These are phyloP conservation scores for Trichophyton benhamiae DNA, from an alignment of 2,329 filamentous ascomycete species.

Conservation along the genomic window DNA sequence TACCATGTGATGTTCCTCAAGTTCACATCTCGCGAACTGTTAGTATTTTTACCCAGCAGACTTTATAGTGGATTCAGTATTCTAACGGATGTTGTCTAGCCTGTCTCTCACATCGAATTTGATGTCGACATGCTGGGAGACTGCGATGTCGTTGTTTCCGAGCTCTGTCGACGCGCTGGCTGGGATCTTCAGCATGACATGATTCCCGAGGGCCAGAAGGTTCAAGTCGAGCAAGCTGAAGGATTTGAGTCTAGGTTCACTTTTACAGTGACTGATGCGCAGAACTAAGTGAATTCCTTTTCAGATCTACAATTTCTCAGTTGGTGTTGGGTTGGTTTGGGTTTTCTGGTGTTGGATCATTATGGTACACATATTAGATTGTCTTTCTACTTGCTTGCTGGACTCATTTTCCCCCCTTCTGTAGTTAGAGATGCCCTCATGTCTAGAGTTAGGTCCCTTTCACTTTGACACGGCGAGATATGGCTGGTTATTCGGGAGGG, in stretches of 20 bases:
- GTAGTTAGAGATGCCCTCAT: neutral
- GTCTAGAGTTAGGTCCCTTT: neutral
- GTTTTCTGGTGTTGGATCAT: neutral
- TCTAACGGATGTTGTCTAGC: constrained; percentile 28
- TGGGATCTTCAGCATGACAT: constrained; percentile 77
- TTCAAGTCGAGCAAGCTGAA: constrained; percentile 44
- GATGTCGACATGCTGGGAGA: constrained; percentile 94
- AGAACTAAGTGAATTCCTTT: neutral
- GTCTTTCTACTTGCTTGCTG: neutral
- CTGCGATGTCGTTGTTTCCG: constrained; percentile 79
- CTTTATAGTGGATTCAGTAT: neutral
- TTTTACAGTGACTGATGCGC: constrained; percentile 25
- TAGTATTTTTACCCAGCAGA: constrained; percentile 19
- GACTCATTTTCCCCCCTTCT: neutral
- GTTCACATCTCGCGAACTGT: constrained; percentile 76
- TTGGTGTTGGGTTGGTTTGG: neutral
- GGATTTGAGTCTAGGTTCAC: constrained; percentile 35
- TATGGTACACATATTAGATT: neutral
- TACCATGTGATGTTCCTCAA: constrained; percentile 71
- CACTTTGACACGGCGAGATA: neutral
- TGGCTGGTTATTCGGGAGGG: neutral
- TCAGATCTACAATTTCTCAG: neutral
- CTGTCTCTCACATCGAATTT: constrained; percentile 81
- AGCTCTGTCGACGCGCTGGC: constrained; percentile 67
- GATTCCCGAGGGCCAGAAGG: constrained; percentile 54